phyloP scores from a whole-genome alignment of 1,284 basidiomycete genomes.

The Heterobasidion irregulare region DNA sequence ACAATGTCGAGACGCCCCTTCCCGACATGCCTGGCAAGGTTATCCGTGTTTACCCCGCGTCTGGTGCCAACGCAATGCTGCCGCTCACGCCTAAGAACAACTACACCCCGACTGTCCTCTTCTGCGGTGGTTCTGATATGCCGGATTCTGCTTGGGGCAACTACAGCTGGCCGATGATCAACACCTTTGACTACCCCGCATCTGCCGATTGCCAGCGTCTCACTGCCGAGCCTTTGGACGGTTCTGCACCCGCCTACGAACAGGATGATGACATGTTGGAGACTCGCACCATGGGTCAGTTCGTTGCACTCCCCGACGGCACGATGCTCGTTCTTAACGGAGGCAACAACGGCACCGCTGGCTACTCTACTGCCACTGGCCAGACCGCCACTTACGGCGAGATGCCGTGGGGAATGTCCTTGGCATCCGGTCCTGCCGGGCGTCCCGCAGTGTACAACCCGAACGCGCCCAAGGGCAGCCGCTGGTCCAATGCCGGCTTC shows the following conservation, averaged over 20 bases:
- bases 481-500: conserved; percentile 71
- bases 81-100: conserved; percentile 87
- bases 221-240: conserved; percentile 71
- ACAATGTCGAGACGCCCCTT: conserved; percentile 52
- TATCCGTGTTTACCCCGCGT: conserved; percentile 87
- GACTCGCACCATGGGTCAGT: conserved; percentile 83
- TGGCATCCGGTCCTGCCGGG: conserved; percentile 58
- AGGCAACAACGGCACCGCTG: conserved; percentile 69
- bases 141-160: conserved; percentile 65
- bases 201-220: conserved; percentile 65
- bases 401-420: conserved; percentile 60
- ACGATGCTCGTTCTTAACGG: conserved; percentile 75
- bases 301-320: conserved; percentile 73
- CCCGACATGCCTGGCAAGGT: conserved; percentile 61
- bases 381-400: conserved; percentile 30
- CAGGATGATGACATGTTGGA: conserved; percentile 73
- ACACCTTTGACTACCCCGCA: conserved; percentile 60
- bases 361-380: conserved; percentile 51
- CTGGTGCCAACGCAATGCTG: conserved; percentile 84
- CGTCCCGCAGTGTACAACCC: conserved; percentile 77
- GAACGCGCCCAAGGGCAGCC: conserved; percentile 47
- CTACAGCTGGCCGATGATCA: conserved; percentile 55
- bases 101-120: conserved; percentile 78
- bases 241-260: conserved; percentile 41
- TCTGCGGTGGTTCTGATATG: conserved; percentile 87